phyloP scores from a whole-genome alignment of 2,329 filamentous ascomycete genomes.

The Colletotrichum camelliae region DNA sequence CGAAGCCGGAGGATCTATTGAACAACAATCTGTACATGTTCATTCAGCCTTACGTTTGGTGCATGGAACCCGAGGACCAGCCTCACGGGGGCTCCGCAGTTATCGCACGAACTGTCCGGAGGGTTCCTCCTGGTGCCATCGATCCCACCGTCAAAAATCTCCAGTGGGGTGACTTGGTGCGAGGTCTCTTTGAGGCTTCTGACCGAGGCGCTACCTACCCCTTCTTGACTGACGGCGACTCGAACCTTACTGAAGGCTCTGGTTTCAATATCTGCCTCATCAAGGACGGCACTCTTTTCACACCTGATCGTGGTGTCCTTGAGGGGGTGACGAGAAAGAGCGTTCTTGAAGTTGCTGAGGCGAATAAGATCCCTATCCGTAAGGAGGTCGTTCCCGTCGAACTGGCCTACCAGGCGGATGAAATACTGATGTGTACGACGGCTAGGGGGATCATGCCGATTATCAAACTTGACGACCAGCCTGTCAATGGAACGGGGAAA shows the following conservation, averaged over 20 bases:
- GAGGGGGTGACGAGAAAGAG: constrained; percentile 54
- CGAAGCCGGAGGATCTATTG: constrained; percentile 35
- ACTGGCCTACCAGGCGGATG: constrained; percentile 46
- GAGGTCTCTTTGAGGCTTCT: constrained; percentile 49
- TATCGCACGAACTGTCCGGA: constrained; percentile 48
- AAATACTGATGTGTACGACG: constrained; percentile 60
- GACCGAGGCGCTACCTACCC: constrained; percentile 53
- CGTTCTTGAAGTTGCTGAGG: constrained; percentile 48
- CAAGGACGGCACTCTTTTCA: constrained; percentile 49
- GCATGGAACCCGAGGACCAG: constrained; percentile 53
- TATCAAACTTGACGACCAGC: constrained; percentile 47
- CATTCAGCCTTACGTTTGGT: constrained; percentile 55
- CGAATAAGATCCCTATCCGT: constrained; percentile 37
- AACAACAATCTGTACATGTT: constrained; percentile 54
- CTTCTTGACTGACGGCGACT: constrained; percentile 55
- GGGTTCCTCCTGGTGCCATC: constrained; percentile 48
- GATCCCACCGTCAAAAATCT: constrained; percentile 59
- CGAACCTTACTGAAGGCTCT: constrained; percentile 53
- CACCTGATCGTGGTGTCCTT: constrained; percentile 52
- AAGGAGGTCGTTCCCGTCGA: constrained; percentile 48
- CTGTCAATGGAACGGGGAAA: constrained; percentile 42
- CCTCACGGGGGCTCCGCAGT: constrained; percentile 44
- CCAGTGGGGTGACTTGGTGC: constrained; percentile 54
- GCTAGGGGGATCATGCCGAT: constrained; percentile 60
- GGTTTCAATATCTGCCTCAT: constrained; percentile 54